Evolutionary conservation across 2,329 filamentous ascomycete species (phyloP).

Genomic region (Fusarium buharicum): DNA sequence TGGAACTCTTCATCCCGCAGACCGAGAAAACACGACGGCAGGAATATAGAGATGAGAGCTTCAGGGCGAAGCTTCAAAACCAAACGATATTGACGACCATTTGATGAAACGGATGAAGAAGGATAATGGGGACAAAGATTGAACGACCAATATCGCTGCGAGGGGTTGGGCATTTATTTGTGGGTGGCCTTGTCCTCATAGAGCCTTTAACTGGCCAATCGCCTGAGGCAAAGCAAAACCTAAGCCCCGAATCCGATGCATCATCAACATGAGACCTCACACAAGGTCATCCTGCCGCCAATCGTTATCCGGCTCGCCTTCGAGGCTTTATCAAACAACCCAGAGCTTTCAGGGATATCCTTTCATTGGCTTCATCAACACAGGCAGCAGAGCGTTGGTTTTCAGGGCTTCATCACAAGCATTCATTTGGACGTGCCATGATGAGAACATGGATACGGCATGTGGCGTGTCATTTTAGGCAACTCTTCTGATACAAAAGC

Average conservation of each 20-base stretch:
- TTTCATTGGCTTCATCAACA: conserved; percentile 1
- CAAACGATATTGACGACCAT: background rate
- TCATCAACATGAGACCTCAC: background rate
- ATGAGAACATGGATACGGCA: background rate
- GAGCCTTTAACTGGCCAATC: conserved; percentile 18
- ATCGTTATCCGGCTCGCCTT: background rate
- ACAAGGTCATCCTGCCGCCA: conserved; percentile 9
- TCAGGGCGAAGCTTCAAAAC: background rate
- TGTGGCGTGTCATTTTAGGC: background rate
- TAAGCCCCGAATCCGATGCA: conserved; percentile 2
- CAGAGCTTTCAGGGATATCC: background rate
- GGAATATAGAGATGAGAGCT: background rate
- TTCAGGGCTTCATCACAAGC: background rate
- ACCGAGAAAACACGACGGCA: background rate
- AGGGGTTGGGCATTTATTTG: conserved; percentile 10
- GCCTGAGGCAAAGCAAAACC: background rate
- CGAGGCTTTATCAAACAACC: background rate
- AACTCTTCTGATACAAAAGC: background rate
- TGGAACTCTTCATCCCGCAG: background rate
- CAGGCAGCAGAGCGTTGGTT: background rate
- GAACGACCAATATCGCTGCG: too few species aligned
- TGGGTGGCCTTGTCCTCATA: conserved; percentile 2
- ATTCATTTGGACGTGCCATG: background rate
- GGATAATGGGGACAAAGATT: conserved; percentile 1
- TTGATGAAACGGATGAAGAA: conserved; percentile 4